These are phyloP conservation scores for Kwoniella newhampshirensis DNA, from an alignment of 768 basidiomycete species.

Conservation along the genomic window DNA sequence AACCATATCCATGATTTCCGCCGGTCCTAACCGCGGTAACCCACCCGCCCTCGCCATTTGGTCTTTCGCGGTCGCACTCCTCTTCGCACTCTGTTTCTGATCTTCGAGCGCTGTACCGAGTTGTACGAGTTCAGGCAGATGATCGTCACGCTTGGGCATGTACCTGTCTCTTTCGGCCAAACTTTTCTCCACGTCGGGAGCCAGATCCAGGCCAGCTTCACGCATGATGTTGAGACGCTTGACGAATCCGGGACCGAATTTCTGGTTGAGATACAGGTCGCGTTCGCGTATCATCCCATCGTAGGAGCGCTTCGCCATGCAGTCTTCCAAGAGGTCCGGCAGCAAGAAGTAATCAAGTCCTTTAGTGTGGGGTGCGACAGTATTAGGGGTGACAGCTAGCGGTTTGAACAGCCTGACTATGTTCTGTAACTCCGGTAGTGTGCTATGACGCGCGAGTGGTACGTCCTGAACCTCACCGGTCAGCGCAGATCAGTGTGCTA, in stretches of 20 bases:
- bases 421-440: slow-evolving; percentile 76
- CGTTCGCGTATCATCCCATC: slow-evolving; percentile 25
- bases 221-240: slow-evolving; percentile 3
- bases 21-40: slow-evolving; percentile 4
- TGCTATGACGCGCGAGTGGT: slow-evolving; percentile 80
- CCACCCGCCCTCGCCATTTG: slow-evolving; percentile 9
- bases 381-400: slow-evolving; percentile 73
- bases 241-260: slow-evolving; percentile 4
- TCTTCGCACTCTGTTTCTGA: background rate
- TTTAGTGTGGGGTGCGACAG: slow-evolving; percentile 45
- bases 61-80: slow-evolving; percentile 5
- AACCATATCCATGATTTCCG: slow-evolving; percentile 7
- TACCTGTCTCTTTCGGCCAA: background rate
- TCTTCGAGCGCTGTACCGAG: background rate
- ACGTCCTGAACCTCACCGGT: slow-evolving; percentile 58
- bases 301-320: slow-evolving; percentile 56
- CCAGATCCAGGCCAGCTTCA: background rate
- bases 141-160: slow-evolving; percentile 12
- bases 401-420: slow-evolving; percentile 84
- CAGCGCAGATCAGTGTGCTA: no score
- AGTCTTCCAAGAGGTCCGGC: slow-evolving; percentile 65
- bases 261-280: slow-evolving; percentile 23
- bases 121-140: background rate
- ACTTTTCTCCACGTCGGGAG: background rate
- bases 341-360: slow-evolving; percentile 74